Evolutionary conservation across 2,329 filamentous ascomycete genomes (phyloP).

Genomic region (Elsinoe ampelina): DNA sequence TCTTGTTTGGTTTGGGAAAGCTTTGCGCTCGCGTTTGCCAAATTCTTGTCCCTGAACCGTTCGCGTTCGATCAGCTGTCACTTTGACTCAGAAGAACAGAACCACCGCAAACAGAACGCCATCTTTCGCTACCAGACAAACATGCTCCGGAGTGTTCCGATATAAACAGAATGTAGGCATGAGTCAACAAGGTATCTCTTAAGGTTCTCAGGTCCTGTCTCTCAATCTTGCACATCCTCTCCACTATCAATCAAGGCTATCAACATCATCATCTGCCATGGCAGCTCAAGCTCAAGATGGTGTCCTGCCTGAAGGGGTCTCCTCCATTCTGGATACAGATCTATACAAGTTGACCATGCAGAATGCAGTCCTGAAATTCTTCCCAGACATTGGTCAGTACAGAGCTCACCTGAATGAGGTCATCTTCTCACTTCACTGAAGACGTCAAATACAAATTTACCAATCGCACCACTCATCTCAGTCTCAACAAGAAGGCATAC

Average conservation of each 20-base stretch:
- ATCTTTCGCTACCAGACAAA: constrained; percentile 2
- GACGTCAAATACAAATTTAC: constrained; percentile 89
- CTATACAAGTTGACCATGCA: constrained; percentile 99
- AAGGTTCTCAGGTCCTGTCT: not conserved
- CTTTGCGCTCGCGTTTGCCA: not conserved
- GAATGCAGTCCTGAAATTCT: constrained; percentile 89
- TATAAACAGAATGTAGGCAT: constrained; percentile 5
- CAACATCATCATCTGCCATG: constrained; percentile 10
- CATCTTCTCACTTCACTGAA: constrained; percentile 15
- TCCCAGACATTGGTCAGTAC: constrained; percentile 50
- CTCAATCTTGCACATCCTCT: not conserved
- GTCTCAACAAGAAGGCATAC: constrained; percentile 73
- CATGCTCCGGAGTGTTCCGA: constrained; percentile 3
- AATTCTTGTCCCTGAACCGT: not conserved
- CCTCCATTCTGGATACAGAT: constrained; percentile 47
- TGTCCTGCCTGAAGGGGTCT: constrained; percentile 30
- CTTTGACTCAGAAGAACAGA: not conserved
- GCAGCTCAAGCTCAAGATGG: constrained; percentile 7
- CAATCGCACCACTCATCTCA: constrained; percentile 90
- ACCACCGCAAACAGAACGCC: not conserved
- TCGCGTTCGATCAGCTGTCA: constrained; percentile 1
- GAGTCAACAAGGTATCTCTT: not conserved
- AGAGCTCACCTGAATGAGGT: too few relatives aligned
- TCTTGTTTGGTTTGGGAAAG: not conserved
- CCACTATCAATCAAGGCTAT: not conserved